Conservation (phyloP, 148 eudicot genomes). For the Arbutus unedo region DNA sequence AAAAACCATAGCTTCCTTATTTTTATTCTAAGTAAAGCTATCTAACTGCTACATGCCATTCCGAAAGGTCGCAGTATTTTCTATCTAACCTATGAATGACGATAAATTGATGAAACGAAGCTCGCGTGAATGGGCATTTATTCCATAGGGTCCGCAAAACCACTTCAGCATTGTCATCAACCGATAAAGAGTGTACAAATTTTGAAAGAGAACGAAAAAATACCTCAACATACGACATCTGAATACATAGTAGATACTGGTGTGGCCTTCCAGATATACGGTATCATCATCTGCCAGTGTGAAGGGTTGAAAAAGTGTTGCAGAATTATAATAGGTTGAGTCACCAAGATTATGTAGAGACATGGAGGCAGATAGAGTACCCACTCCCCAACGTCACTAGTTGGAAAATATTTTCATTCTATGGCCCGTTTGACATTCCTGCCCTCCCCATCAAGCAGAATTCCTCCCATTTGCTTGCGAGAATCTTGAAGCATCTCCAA, state of each 20-base stretch:
- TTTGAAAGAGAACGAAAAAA: neutral
- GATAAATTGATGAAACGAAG: conserved; percentile 24
- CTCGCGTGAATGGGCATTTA: conserved; percentile 19
- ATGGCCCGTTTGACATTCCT: neutral
- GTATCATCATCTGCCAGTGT: neutral
- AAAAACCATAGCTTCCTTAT: neutral
- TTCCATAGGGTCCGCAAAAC: neutral
- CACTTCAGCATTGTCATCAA: neutral
- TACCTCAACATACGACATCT: neutral
- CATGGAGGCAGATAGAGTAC: neutral
- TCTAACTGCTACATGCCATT: neutral
- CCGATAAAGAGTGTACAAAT: neutral
- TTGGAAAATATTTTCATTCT: neutral
- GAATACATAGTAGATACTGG: too few species aligned
- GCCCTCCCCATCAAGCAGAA: neutral
- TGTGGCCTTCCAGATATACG: neutral
- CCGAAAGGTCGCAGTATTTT: neutral
- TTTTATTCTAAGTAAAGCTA: neutral
- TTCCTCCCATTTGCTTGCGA: too few species aligned
- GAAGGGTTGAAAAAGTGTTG: conserved; percentile 13
- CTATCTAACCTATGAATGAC: conserved; percentile 1
- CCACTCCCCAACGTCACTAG: conserved; percentile 17
- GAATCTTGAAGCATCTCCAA: too few species aligned
- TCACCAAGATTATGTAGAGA: conserved; percentile 7
- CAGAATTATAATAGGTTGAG: conserved; percentile 14